Evolutionary conservation across 768 basidiomycete species (phyloP).

Genomic region (Hygrophorus russula): DNA sequence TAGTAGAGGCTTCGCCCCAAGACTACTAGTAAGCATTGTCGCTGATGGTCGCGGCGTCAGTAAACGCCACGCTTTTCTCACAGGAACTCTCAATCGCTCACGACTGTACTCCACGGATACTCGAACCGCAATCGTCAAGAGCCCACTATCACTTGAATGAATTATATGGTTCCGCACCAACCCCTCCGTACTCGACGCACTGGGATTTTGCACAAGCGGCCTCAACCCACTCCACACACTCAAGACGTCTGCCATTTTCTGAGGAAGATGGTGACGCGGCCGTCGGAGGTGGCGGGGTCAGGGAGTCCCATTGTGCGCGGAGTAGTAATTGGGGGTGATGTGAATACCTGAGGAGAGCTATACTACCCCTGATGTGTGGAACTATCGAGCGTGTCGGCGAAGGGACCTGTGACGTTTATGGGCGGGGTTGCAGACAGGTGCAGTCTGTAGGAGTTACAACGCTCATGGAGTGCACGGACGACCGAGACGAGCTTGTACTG

Average conservation of each 20-base stretch:
- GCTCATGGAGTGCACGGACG: conserved; percentile 87
- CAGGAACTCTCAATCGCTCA: conserved; percentile 33
- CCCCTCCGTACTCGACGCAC: conserved; percentile 60
- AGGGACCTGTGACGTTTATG: conserved; percentile 96
- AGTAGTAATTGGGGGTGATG: conserved; percentile 95
- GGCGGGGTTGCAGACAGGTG: conserved; percentile 91
- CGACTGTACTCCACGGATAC: conserved; percentile 21
- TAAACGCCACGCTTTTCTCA: conserved; percentile 27
- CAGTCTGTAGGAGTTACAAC: conserved; percentile 86
- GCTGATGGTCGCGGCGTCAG: too few species aligned
- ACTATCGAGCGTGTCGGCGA: conserved; percentile 78
- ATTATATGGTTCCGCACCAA: conserved; percentile 93
- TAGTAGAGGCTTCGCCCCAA: background rate
- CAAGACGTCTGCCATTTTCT: conserved; percentile 88
- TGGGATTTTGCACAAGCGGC: conserved; percentile 79
- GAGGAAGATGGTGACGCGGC: conserved; percentile 96
- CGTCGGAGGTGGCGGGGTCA: conserved; percentile 92
- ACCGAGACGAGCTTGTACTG: conserved; percentile 95
- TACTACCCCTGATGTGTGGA: conserved; percentile 71
- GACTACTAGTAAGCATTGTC: too few species aligned
- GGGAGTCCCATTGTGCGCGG: conserved; percentile 91
- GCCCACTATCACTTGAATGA: conserved; percentile 64
- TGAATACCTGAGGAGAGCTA: conserved; percentile 90
- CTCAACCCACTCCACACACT: conserved; percentile 92
- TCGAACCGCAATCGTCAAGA: conserved; percentile 77